Base-by-base conservation (phyloP, 129 eudicot species). In the Smallanthus sonchifolius region DNA sequence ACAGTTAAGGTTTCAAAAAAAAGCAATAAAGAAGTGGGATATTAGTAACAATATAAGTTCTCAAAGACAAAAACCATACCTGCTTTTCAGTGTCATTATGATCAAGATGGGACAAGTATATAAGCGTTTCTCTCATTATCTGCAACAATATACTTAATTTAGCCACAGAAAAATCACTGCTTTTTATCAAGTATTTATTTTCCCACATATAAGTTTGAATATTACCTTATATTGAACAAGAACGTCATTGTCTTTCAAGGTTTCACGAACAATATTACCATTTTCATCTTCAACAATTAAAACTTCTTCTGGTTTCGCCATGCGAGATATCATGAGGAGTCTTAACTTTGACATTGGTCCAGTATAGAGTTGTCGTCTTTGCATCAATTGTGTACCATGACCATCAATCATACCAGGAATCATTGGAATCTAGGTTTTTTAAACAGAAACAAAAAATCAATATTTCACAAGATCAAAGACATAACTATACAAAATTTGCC, bases 221-320 rank as follows among this genome's bases (percentile, higher is more conserved):
- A 83, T 63, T 48, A 90, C 98, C 98, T 95, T 95, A 69, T 95
- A 95, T 56, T 95, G 99, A 77, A 95, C 96, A 54, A 95, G 96
- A 42, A 95, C 97, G 75, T 95, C 99, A 75, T 95, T 95, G 79
- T 95, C 99, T 83, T 95, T 95, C 90, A 95, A 80, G 32, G 99
- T 95, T 62, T 95, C 99, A 75, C 99, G 99, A 54, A 95, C 99
- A 65, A 95, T 91, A 83, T 95, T 95, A 37, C 99, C 99, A 82
- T 95, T 95, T 83, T 95, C 99, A 74, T 95, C 99, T 78, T 95
- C 99, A 56, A 95, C 97, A 75, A 95, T 95, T 15, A 95, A 75
- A 78, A 95, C 99, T 66, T 95, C 99, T 83, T 95, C 99, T 19
- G 97, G 99, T 82, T 95, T 95, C 35, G 97, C 97, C 99, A 95